These are phyloP conservation scores for Sporothrix curviconia DNA, from an alignment of 2,329 filamentous ascomycete genomes.

Conservation along the genomic window DNA sequence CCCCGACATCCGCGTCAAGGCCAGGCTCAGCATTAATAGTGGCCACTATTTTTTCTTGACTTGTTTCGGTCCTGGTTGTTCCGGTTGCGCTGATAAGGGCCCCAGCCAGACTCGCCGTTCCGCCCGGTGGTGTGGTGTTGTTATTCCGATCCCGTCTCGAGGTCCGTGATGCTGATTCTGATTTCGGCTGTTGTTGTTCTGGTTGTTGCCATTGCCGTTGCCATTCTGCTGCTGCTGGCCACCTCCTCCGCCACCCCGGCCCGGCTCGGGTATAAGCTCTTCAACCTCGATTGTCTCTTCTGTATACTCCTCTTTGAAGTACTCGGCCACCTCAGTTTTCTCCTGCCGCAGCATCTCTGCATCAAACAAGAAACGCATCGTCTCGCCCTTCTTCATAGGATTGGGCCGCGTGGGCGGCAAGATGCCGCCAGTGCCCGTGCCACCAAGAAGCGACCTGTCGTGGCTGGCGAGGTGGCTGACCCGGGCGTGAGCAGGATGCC, in stretches of 20 bases:
- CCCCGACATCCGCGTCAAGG: too few relatives aligned
- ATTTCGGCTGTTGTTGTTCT: background rate
- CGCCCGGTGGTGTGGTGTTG: slow-evolving; percentile 1
- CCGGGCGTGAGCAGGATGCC: slow-evolving; percentile 29
- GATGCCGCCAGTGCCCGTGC: too few relatives aligned
- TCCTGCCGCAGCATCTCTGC: slow-evolving; percentile 68
- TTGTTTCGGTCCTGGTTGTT: slow-evolving; percentile 14
- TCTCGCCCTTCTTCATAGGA: slow-evolving; percentile 52
- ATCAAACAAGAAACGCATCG: slow-evolving; percentile 85
- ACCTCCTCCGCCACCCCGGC: background rate
- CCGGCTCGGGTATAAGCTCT: slow-evolving; percentile 41
- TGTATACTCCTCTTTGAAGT: slow-evolving; percentile 68
- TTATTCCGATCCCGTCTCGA: slow-evolving; percentile 11
- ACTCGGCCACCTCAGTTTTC: slow-evolving; percentile 57
- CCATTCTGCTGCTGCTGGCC: background rate
- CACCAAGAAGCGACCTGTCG: slow-evolving; percentile 28
- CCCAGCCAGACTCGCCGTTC: slow-evolving; percentile 6
- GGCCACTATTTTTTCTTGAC: slow-evolving; percentile 5
- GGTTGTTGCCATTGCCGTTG: background rate
- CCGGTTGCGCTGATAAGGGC: slow-evolving; percentile 9
- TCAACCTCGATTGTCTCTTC: slow-evolving; percentile 75
- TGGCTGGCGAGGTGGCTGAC: slow-evolving; percentile 35
- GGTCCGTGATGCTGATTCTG: slow-evolving; percentile 1
- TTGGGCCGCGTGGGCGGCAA: too few relatives aligned
- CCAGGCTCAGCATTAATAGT: background rate